phyloP scores from a whole-genome alignment of 768 basidiomycete genomes.

The Pisolithus orientalis region DNA sequence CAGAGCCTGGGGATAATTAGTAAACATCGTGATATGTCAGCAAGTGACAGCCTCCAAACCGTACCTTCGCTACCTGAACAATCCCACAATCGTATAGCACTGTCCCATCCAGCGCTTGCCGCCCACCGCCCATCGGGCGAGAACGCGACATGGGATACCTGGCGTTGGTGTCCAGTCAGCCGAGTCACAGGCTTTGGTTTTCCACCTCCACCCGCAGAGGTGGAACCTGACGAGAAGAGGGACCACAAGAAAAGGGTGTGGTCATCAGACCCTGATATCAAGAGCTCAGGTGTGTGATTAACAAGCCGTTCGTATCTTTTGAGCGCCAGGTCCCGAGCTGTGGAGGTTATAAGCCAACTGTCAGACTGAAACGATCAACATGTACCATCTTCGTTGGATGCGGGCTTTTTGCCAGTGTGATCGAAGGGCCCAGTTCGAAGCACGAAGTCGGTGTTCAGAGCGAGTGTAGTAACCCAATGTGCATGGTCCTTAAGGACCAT shows the following conservation, averaged over 20 bases:
- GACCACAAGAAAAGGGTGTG: conserved; percentile 98
- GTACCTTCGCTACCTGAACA: conserved; percentile 44
- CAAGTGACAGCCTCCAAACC: not conserved
- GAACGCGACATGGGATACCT: conserved; percentile 90
- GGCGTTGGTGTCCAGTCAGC: conserved; percentile 91
- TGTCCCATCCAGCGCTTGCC: conserved; percentile 89
- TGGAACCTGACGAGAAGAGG: conserved; percentile 47
- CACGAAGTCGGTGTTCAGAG: conserved; percentile 92
- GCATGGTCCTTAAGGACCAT: conserved; percentile 91
- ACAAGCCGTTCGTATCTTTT: conserved; percentile 72
- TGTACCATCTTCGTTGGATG: conserved; percentile 78
- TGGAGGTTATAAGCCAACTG: not conserved
- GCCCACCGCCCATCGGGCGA: conserved; percentile 91
- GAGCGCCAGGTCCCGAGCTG: conserved; percentile 72
- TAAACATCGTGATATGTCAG: not conserved
- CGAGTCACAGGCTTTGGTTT: conserved; percentile 69
- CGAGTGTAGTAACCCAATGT: conserved; percentile 97
- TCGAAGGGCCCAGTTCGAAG: conserved; percentile 94
- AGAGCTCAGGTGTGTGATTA: conserved; percentile 59
- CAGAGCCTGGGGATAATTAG: conserved; percentile 19
- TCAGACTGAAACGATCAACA: not conserved
- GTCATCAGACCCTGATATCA: conserved; percentile 96
- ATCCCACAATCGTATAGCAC: conserved; percentile 89
- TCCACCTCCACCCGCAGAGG: conserved; percentile 26
- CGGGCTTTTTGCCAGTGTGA: conserved; percentile 72